Conservation (phyloP, 1,139 yeast species). For the Diutina catenulata region DNA sequence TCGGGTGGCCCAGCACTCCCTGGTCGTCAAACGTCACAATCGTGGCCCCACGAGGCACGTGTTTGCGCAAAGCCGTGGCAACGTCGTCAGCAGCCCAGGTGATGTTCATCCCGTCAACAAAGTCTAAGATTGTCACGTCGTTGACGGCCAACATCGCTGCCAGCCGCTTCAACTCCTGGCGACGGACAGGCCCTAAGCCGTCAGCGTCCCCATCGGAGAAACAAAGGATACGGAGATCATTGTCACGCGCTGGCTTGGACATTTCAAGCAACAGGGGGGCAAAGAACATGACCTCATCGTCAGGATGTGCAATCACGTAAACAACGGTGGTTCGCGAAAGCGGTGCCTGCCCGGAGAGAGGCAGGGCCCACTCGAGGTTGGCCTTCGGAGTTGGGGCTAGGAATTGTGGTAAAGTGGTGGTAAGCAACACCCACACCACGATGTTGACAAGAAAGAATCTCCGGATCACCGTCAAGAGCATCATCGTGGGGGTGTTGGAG, state of each 20-base stretch:
- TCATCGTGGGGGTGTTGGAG: no score
- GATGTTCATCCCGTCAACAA: conserved; percentile 63
- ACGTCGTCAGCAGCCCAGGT: conserved; percentile 49
- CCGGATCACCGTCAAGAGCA: conserved; percentile 11
- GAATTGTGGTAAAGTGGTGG: conserved; percentile 31
- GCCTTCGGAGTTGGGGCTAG: conserved; percentile 7
- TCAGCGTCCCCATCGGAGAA: conserved; percentile 66
- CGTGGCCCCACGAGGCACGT: conserved; percentile 11
- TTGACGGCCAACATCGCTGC: conserved; percentile 47
- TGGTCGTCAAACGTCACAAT: conserved; percentile 68
- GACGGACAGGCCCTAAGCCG: conserved; percentile 56
- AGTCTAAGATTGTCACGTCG: conserved; percentile 37
- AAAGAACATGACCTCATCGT: conserved; percentile 97
- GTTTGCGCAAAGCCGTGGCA: conserved; percentile 14
- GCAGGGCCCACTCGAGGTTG: no score
- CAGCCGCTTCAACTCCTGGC: conserved; percentile 46
- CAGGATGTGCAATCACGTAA: conserved; percentile 82
- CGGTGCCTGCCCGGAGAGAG: not conserved
- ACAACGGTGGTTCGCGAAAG: not conserved
- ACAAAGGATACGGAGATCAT: conserved; percentile 50
- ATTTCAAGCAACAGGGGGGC: conserved; percentile 63
- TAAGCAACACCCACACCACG: conserved; percentile 25
- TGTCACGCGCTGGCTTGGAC: conserved; percentile 34
- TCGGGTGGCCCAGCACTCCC: conserved; percentile 82
- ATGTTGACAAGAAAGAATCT: conserved; percentile 16